phyloP scores from a whole-genome alignment of 441 rosid genomes.

The Brassica hybrid region DNA sequence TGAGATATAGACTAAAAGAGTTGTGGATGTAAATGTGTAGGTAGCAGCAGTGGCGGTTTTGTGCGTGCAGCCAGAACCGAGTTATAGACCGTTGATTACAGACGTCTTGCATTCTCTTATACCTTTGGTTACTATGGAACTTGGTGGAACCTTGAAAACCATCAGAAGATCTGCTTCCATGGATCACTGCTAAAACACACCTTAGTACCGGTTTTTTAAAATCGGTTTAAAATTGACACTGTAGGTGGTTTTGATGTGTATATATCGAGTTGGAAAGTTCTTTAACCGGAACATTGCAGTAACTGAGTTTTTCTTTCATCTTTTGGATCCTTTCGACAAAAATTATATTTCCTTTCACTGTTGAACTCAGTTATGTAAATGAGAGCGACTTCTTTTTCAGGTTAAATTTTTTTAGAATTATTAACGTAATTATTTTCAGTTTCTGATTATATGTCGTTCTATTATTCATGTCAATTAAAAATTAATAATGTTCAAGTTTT shows the following conservation, averaged over 20 bases:
- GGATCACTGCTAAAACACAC: neutral
- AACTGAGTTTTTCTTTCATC: conserved; percentile 13
- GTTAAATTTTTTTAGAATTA: neutral
- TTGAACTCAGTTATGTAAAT: conserved; percentile 18
- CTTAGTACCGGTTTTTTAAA: neutral
- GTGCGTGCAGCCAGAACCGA: conserved; percentile 95
- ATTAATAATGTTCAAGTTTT: no score
- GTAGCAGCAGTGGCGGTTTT: conserved; percentile 96
- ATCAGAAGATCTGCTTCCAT: conserved; percentile 38
- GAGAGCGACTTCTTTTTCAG: neutral
- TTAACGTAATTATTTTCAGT: neutral
- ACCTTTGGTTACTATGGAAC: conserved; percentile 44
- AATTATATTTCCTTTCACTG: no score
- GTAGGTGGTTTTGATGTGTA: conserved; percentile 24
- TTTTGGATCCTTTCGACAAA: no score
- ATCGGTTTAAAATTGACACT: conserved; percentile 8
- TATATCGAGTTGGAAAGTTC: conserved; percentile 13
- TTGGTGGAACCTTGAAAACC: conserved; percentile 78
- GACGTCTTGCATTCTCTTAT: conserved; percentile 88
- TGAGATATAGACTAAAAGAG: conserved; percentile 11
- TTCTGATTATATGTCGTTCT: no score
- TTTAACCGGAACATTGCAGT: no score
- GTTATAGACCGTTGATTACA: conserved; percentile 87
- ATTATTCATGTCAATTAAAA: no score
- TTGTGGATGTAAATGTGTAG: conserved; percentile 44